Evolutionary conservation across 2,329 filamentous ascomycete genomes (phyloP).

Genomic region (Spiromastix sp.): DNA sequence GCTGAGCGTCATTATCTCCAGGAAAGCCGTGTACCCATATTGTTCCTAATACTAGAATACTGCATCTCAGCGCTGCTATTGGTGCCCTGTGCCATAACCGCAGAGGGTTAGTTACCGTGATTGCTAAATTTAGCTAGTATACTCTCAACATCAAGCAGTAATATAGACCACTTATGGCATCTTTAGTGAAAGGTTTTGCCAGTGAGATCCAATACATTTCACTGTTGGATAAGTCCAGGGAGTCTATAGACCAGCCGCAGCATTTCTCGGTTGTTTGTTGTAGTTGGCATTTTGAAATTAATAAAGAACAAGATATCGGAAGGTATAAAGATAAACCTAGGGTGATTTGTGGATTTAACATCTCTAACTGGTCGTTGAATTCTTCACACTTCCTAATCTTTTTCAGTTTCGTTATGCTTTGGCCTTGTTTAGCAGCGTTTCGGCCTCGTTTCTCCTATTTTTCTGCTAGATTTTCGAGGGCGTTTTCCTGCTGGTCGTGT

Average conservation of each 20-base stretch:
- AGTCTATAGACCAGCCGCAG: neutral
- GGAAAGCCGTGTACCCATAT: conserved; percentile 1
- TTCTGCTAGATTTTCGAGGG: too few relatives aligned
- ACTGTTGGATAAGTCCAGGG: neutral
- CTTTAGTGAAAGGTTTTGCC: neutral
- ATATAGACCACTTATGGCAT: conserved; percentile 1
- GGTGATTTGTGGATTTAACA: too few relatives aligned
- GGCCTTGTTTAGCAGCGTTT: too few relatives aligned
- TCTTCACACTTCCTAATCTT: too few relatives aligned
- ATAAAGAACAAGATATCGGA: neutral
- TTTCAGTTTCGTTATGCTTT: too few relatives aligned
- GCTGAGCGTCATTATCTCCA: conserved; percentile 1
- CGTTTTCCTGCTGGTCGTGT: too few relatives aligned
- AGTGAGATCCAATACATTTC: conserved; percentile 1
- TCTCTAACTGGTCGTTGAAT: too few relatives aligned
- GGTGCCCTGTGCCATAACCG: neutral
- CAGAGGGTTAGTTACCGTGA: conserved; percentile 1
- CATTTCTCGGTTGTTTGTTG: neutral
- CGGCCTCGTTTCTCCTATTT: too few relatives aligned
- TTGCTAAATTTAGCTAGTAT: neutral
- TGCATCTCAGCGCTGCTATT: neutral
- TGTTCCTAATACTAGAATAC: conserved; percentile 1
- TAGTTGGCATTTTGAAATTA: conserved; percentile 1
- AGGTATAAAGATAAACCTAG: neutral
- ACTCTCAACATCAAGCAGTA: neutral